Conservation (phyloP, 805 yeast genomes). For the Candida tibetensis region DNA sequence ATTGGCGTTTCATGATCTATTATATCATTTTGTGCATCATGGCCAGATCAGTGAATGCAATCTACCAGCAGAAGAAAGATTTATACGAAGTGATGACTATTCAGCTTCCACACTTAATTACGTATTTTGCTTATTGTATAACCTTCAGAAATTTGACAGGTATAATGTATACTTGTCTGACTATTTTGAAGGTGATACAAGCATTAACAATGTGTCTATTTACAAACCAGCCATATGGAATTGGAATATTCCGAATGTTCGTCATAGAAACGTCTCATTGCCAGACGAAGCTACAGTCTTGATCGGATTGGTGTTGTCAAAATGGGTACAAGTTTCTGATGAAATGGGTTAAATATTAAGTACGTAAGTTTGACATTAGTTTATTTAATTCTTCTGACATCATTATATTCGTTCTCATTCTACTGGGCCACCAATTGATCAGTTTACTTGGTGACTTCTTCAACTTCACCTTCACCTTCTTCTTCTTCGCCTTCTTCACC, state of each 20-base stretch:
- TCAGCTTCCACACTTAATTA: not conserved
- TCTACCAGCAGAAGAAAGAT: no score
- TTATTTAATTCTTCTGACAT: no score
- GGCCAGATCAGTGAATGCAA: no score
- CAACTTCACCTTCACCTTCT: conserved; percentile 24
- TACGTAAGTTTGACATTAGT: not conserved
- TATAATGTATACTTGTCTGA: not conserved
- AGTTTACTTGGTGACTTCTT: conserved; percentile 10
- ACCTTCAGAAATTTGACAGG: not conserved
- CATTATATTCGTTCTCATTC: no score
- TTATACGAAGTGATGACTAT: no score
- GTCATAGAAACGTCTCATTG: not conserved
- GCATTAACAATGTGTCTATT: no score
- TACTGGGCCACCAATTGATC: conserved; percentile 5
- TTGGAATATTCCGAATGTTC: not conserved
- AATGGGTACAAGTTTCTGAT: conserved; percentile 10
- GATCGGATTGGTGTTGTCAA: conserved; percentile 12
- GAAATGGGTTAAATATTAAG: not conserved
- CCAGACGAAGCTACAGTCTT: not conserved
- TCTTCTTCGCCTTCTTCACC: conserved; percentile 21
- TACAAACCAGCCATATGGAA: not conserved
- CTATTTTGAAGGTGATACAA: not conserved
- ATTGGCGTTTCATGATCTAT: not conserved
- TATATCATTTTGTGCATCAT: not conserved
- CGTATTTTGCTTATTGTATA: not conserved